Evolutionary conservation across 169 alveolate species (phyloP).

Genomic region (Fabrea salina): DNA sequence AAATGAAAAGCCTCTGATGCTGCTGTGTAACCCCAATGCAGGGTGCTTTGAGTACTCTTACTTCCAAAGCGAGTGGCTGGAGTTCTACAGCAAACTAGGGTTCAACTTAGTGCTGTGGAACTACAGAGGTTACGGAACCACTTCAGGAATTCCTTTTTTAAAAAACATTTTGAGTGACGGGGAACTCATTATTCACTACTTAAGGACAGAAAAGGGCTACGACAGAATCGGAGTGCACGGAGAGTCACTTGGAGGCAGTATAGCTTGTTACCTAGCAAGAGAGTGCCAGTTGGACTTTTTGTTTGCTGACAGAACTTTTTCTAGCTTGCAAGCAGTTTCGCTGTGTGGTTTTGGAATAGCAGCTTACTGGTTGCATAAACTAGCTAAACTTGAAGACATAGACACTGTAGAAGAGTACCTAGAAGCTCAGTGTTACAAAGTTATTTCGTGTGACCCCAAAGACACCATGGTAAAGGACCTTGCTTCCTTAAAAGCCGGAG

Average conservation of each 20-base stretch:
- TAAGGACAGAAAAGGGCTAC: conserved; percentile 13
- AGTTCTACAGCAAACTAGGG: conserved; percentile 64
- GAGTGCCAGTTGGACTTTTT: conserved; percentile 44
- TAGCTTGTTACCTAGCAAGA: conserved; percentile 40
- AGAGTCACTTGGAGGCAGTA: conserved; percentile 52
- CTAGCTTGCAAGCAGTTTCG: conserved; percentile 29
- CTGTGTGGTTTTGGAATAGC: conserved; percentile 32
- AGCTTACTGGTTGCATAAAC: neutral
- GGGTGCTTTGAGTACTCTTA: conserved; percentile 68
- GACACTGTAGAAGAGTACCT: conserved; percentile 29
- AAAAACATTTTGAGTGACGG: conserved; percentile 64
- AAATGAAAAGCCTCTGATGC: conserved; percentile 28
- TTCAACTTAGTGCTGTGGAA: conserved; percentile 82
- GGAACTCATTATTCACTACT: conserved; percentile 61
- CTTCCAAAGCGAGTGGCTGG: conserved; percentile 63
- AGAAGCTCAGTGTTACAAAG: conserved; percentile 37
- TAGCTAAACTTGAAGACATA: neutral
- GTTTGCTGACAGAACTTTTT: conserved; percentile 56
- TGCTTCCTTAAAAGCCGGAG: conserved; percentile 38
- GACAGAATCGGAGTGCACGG: conserved; percentile 51
- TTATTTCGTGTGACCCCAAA: conserved; percentile 40
- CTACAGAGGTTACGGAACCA: conserved; percentile 83
- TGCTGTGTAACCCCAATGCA: conserved; percentile 81
- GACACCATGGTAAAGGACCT: conserved; percentile 45
- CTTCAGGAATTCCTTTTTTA: conserved; percentile 70